Evolutionary conservation across 768 basidiomycete genomes (phyloP), one percentile per base, ranked within the genome.

Genomic region (Russula ochroleuca): DNA sequence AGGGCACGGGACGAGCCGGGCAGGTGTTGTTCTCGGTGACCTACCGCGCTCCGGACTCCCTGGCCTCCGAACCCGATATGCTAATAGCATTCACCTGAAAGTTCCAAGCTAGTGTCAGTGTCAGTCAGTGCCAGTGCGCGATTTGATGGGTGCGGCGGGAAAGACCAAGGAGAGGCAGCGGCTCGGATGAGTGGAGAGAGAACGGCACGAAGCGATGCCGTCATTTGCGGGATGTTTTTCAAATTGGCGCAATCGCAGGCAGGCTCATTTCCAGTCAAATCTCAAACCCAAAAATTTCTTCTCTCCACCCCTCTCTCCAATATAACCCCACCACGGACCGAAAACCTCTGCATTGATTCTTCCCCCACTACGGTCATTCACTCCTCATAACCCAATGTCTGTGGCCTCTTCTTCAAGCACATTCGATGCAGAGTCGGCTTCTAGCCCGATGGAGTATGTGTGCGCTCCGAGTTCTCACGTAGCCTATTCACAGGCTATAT

Each of bases 351-450:
- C 51, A 37, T 4, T 14, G 11, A 28, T 21, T 19, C 8, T 45
- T 10, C 25, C 50, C 13, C 7, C 17, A 15, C 19, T 19, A 23
- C 8, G 31, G 2, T 21, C 37, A 0, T 33, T 17, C 14, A 3
- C 54, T 14, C 28, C 57, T 53, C 19, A 1, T 19, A 28, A 28
- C 28, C 7, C 13, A 2, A 58, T 63, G 62, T 13, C 51, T 14
- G 15, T 23, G 4, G 37, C 43, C 38, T 58, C 43, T 1, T 58
- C 43, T 1, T 48, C 28, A 48, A 47, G 45, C 45, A n/a, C 62
- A 15, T 21, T 47, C 25, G 57, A 64, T 13, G 3, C 63, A 23
- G 63, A 64, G 19, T 55, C 47, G 33, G 21, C 47, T 23, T 35
- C 21, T 19, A 19, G 8, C 13, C 43, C 48, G 15, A 38, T 53